Base-by-base conservation (phyloP, 2,329 filamentous ascomycete genomes). In the Calonectria naviculata region DNA sequence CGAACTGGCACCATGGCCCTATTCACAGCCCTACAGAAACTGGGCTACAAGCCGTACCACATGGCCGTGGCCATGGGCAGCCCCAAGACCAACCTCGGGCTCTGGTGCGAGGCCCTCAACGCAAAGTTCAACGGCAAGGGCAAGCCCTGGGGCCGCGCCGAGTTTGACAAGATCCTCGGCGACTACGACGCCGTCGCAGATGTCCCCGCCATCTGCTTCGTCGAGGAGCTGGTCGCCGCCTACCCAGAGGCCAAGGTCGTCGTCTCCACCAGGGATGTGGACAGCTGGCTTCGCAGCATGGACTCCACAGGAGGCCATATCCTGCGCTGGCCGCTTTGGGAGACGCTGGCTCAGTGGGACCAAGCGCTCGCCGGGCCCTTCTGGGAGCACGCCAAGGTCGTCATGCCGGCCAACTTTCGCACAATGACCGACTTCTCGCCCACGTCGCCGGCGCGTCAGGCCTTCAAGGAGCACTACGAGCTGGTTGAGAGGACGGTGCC, bases 101-200 rank as follows among this genome's bases (percentile, higher is more conserved):
- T 76, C 13, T 75, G 74, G 74, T 69, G 70, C 8, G 74, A 76
- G 47, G 74, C 74, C 2, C 74, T 75, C 9, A 67, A 75, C 8
- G 72, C 74, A 19, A 75, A 76, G 21, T 76, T 69, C 26, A 12
- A 76, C 1, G 65, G 62, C 15, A 69, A 61, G 13, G 72, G 74
- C 2, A 73, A 69, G 36, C 62, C 31, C 1, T 75, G 74, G 74
- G 70, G 70, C 2, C 62, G 74, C 5, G 54, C 41, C 21, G 72
- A 76, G 9, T 76, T 76, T 19, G 74, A 73, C 17, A 75, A 68
- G 58, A 62, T 76, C 1, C 60, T 76, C 0, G 74, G 74, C 0
- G 4, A 65, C 1, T 68, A 73, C 24, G 74, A 76, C 9, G 70
- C 70, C 0, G 70, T 76, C 0, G 52, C 64, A 0, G 72, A 76